These are phyloP conservation scores for Citrus mangshanensis DNA, from an alignment of 345 rosid genomes.

Conservation along the genomic window DNA sequence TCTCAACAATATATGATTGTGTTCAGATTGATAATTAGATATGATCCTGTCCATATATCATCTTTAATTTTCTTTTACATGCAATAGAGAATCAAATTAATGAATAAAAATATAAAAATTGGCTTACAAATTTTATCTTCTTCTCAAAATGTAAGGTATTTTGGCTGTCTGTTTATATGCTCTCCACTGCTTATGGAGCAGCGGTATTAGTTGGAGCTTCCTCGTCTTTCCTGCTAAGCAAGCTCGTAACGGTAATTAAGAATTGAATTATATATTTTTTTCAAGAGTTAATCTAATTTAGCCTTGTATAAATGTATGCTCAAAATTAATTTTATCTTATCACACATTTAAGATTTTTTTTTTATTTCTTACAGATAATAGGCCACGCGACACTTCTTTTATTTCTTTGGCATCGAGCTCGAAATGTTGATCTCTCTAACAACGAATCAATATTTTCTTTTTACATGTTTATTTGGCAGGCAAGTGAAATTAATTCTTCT, in stretches of 20 bases:
- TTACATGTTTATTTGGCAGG: conserved; percentile 41
- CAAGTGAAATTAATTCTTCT: not conserved
- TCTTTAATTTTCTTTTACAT: not conserved
- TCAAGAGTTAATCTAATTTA: too few relatives aligned
- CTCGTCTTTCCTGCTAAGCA: conserved; percentile 15
- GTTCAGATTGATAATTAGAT: not conserved
- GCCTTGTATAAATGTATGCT: not conserved
- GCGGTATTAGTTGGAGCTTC: conserved; percentile 24
- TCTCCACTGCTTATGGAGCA: conserved; percentile 28
- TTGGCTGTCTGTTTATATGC: conserved; percentile 28
- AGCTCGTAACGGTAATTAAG: conserved; percentile 20
- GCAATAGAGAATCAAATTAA: too few relatives aligned
- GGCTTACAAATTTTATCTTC: not conserved
- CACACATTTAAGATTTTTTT: too few relatives aligned
- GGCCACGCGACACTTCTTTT: conserved; percentile 27
- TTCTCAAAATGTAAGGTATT: conserved; percentile 13
- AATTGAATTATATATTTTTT: not conserved
- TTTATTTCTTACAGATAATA: conserved; percentile 9
- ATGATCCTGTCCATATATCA: not conserved
- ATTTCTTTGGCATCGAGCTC: conserved; percentile 23
- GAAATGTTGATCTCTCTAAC: conserved; percentile 18
- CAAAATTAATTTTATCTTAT: not conserved
- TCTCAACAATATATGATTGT: not conserved
- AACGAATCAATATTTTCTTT: conserved; percentile 21
- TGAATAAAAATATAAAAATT: not conserved